Evolutionary conservation across 306 rosid species (phyloP), one percentile per base, ranked within the genome.

Genomic region (Carpinus fangiana): DNA sequence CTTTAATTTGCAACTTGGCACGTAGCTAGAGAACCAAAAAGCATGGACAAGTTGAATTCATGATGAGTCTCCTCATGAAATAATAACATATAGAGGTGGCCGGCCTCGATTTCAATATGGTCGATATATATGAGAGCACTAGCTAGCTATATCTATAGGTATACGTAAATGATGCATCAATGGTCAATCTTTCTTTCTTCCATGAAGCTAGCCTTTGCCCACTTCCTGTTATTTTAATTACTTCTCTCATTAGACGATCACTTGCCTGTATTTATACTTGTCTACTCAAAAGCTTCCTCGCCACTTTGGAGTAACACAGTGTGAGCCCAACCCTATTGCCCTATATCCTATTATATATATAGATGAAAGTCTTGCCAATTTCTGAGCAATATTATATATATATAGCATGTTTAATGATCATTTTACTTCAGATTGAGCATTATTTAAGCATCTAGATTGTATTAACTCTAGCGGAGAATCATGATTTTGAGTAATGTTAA

Each of bases 41-140:
- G 78, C 74, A 69, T 41, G 52, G 52, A 48, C 62, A 55, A 48
- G 73, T 41, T 87, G 85, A 80, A 77, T 82, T 75, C 85, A 84
- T 73, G 10, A 73, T 82, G 85, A 87, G 82, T 3, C 46, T 7
- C 56, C 82, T 78, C 8, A 14, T 78, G 28, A 78, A 73, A 79
- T 76, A 75, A 83, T 78, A 73, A 41, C 45, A 31, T n/a, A 38
- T 16, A 16, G 11, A 14, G 47, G 11, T 34, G 7, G 36, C 70
- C 36, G 7, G 36, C 70, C 36, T 12, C 1, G 12, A 43, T 67
- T 66, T 66, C 26, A 66, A 38, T 65, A 34, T 65, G 70, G 36
- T 47, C 48, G 36, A 65, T 60, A 65, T 4, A 65, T 60, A 65
- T 4, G 17, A 65, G 47, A 31, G 10, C 70, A 31, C 34, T 31